Conservation (phyloP, 2,329 filamentous ascomycete genomes). For the Gaeumannomyces sp. region DNA sequence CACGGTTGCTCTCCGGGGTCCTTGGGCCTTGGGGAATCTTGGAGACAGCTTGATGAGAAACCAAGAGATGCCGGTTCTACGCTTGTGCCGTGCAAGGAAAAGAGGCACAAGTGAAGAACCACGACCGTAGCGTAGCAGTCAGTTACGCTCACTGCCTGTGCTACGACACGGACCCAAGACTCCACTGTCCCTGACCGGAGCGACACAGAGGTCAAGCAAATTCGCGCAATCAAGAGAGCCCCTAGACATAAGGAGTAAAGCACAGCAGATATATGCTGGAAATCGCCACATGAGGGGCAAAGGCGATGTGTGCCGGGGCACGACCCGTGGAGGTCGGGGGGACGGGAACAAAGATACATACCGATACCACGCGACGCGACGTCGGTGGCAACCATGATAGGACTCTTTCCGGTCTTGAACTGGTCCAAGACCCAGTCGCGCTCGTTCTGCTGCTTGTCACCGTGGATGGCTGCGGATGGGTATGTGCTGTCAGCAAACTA, state of each 20-base stretch:
- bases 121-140: constrained; percentile 58
- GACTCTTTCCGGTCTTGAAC: constrained; percentile 99
- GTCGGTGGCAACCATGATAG: constrained; percentile 99
- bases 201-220: constrained; percentile 84
- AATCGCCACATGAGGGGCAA: constrained; percentile 37
- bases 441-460: constrained; percentile 99
- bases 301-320: constrained; percentile 25
- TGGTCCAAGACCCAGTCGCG: constrained; percentile 99
- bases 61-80: constrained; percentile 76
- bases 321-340: constrained; percentile 24
- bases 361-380: constrained; percentile 99
- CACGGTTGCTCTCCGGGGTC: constrained; percentile 47
- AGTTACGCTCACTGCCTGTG: constrained; percentile 33
- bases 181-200: constrained; percentile 72
- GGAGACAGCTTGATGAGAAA: constrained; percentile 62
- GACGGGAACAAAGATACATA: constrained; percentile 62
- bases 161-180: constrained; percentile 81
- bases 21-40: constrained; percentile 51
- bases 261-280: constrained; percentile 60
- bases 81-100: constrained; percentile 61
- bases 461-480: constrained; percentile 71
- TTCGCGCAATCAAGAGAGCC: constrained; percentile 83
- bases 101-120: constrained; percentile 67
- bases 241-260: constrained; percentile 88
- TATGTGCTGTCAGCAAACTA: constrained; percentile 29